Evolutionary conservation across 2,329 filamentous ascomycete species (phyloP), one percentile per base, ranked within the genome.

Genomic region (Tothia fuscella): DNA sequence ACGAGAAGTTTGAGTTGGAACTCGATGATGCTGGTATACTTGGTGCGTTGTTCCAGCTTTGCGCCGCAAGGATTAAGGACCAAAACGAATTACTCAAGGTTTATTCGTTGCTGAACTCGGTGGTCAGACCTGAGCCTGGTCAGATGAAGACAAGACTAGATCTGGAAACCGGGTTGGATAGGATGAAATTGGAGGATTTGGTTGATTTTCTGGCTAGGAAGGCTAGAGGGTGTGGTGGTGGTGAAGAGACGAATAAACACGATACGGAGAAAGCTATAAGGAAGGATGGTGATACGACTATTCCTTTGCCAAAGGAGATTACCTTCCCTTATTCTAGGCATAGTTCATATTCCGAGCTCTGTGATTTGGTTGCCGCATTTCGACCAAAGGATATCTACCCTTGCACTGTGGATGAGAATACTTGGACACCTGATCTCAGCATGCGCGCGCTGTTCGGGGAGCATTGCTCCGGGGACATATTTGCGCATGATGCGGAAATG

Each of bases 241-340:
- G n/a, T 36, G 25, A 14, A 20, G 17, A 35, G 7, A 29, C 14
- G 9, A 13, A 52, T 56, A 1, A 47, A 56, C 10, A 50, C 50
- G 41, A 51, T 51, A 50, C 52, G 26, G 33, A 24, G 26, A 45
- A 51, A 14, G 28, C 9, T 26, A 13, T 22, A 10, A 19, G 13
- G 10, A n/a, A 52, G 56, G 0, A 47, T 58, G 7, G 50, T 50
- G 40, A 50, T 51, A 49, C 52, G 25, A 29, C 21, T 29, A 46
- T 50, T 33, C 9, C 13, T 4, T 32, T 48, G 16, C 52, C 49
- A 7, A 46, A 42, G 35, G 38, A 31, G 0, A 61, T 62, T 19
- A 68, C 64, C 16, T 95, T 94, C 49, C 84, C 88, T 0, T 95
- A 88, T 54, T 89, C 89, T 0, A 74, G 89, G 1, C 89, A 96